Percentiles rank a stretch among this genome's conserved stretches.
Conservation (phyloP, 805 yeast genomes). For the Candida stauntonica region DNA sequence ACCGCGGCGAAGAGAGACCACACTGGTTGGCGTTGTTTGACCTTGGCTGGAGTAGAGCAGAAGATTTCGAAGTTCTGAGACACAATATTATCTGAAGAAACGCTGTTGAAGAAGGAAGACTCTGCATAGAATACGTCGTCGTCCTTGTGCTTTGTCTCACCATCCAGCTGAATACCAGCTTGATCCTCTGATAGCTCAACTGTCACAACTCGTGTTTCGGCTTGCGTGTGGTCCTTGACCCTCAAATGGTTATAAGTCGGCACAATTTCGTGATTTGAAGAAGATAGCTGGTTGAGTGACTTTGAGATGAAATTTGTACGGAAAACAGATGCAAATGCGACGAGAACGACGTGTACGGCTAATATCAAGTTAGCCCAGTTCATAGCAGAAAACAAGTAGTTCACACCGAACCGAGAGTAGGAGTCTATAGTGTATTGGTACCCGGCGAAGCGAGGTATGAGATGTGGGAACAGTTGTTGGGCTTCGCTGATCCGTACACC, state of each 20-base stretch:
- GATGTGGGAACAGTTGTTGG: slow-evolving; percentile 22
- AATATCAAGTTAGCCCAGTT: slow-evolving; percentile 19
- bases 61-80: slow-evolving; percentile 26
- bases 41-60: slow-evolving; percentile 17
- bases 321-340: slow-evolving; percentile 23
- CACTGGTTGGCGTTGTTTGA: slow-evolving; percentile 39
- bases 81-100: slow-evolving; percentile 23
- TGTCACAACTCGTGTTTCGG: slow-evolving; percentile 16
- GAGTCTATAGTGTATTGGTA: slow-evolving; percentile 1
- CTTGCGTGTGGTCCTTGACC: slow-evolving; percentile 11
- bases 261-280: slow-evolving; percentile 7
- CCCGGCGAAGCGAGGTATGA: slow-evolving; percentile 8
- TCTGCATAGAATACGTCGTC: slow-evolving; percentile 18
- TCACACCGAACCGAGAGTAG: slow-evolving; percentile 2
- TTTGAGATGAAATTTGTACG: slow-evolving; percentile 24
- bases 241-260: slow-evolving; percentile 7
- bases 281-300: slow-evolving; percentile 23
- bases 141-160: background rate
- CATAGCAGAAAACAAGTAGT: slow-evolving; percentile 6
- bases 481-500: slow-evolving; percentile 9
- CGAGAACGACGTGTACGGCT: slow-evolving; percentile 23
- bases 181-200: slow-evolving; percentile 16
- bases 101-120: slow-evolving; percentile 1
- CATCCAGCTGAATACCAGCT: slow-evolving; percentile 6
- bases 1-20: slow-evolving; percentile 52